A percentile compares a stretch with the other conserved stretches of the same genome.
Conservation (phyloP, 2,329 filamentous ascomycete species). For the Sclerotiophoma versabilis region DNA sequence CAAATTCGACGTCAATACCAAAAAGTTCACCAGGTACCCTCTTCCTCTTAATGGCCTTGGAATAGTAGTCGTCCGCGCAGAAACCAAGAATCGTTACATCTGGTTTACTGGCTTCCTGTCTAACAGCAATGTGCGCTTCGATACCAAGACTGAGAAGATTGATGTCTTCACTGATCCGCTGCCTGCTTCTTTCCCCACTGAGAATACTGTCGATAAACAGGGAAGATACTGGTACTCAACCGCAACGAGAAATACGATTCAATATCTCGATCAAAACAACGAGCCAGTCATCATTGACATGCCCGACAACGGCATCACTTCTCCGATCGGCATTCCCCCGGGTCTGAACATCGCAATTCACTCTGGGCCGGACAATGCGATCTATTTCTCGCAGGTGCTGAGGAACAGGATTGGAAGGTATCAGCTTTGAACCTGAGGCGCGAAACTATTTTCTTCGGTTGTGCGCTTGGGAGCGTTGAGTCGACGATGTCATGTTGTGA, state of each 20-base stretch:
- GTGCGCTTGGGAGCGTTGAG: no score
- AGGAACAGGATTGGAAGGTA: constrained; percentile 20
- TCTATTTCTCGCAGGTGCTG: constrained; percentile 22
- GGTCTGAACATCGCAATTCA: constrained; percentile 21
- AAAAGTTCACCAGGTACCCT: constrained; percentile 17
- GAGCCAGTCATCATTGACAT: constrained; percentile 19
- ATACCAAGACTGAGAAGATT: constrained; percentile 17
- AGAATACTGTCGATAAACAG: constrained; percentile 18
- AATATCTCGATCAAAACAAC: constrained; percentile 19
- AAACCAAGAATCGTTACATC: constrained; percentile 18
- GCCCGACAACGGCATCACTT: constrained; percentile 18
- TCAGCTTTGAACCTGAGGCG: neutral
- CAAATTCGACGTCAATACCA: constrained; percentile 15
- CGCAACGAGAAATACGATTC: constrained; percentile 18
- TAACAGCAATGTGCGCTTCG: constrained; percentile 21
- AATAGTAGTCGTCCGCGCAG: constrained; percentile 13
- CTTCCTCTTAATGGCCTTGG: constrained; percentile 15
- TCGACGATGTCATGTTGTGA: no score
- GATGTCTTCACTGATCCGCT: constrained; percentile 18
- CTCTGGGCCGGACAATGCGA: constrained; percentile 18
- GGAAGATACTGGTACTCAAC: constrained; percentile 22
- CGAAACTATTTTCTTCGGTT: neutral
- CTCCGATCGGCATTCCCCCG: constrained; percentile 13
- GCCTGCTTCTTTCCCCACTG: constrained; percentile 10
- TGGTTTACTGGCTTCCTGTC: constrained; percentile 22